Percentiles rank a stretch among this genome's conserved stretches.
These are phyloP conservation scores for Triticum urartu DNA, from an alignment of 176 grass and related monocot genomes.

Conservation along the genomic window DNA sequence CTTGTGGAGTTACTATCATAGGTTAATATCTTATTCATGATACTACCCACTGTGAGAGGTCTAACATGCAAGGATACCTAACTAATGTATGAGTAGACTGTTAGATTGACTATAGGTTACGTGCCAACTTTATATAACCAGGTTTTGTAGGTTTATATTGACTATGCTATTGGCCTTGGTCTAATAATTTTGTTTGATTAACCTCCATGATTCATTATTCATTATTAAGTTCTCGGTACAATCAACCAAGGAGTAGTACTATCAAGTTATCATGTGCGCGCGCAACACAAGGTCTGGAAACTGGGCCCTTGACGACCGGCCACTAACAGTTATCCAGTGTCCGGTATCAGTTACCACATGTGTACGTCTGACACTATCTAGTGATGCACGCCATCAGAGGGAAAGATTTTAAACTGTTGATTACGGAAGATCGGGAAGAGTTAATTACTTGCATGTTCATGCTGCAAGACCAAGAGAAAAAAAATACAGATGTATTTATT, in stretches of 20 bases:
- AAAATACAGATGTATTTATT: background rate
- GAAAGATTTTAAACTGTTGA: background rate
- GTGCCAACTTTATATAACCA: no score
- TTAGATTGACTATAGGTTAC: no score
- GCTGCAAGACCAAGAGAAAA: background rate
- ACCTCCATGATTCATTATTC: background rate
- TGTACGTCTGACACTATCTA: background rate
- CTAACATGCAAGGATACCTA: no score
- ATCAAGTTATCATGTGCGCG: background rate
- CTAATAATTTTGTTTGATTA: background rate
- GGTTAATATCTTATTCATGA: no score
- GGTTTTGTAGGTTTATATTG: no score
- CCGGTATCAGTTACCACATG: conserved; percentile 2
- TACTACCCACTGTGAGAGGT: no score
- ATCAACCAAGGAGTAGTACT: background rate
- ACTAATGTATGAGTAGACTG: no score
- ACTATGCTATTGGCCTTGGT: no score
- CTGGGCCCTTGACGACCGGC: background rate
- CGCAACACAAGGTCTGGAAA: background rate
- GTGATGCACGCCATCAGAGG: conserved; percentile 1
- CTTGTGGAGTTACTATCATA: no score
- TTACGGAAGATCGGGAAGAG: background rate
- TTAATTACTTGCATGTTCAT: background rate
- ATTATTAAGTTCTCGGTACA: background rate
- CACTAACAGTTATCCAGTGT: conserved; percentile 18